Conservation (phyloP, 192 early-diverging fungal genomes). For the Rhizophagus clarus region DNA sequence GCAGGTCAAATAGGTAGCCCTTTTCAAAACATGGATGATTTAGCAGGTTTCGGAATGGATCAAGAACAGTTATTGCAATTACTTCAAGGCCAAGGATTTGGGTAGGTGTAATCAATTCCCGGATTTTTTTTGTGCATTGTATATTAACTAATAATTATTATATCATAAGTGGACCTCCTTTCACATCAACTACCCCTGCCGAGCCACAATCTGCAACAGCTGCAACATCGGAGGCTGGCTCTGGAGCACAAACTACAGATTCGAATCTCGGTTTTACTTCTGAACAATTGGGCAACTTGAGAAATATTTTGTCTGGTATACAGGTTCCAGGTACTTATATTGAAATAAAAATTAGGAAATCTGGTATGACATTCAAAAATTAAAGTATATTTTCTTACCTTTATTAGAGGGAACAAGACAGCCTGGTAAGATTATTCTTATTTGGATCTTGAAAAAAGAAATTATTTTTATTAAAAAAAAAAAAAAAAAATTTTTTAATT, state of each 20-base stretch:
- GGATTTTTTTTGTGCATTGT: background rate
- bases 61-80: slow-evolving; percentile 30
- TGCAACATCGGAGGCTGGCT: slow-evolving; percentile 12
- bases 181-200: slow-evolving; percentile 27
- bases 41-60: slow-evolving; percentile 23
- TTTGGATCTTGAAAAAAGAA: background rate
- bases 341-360: background rate
- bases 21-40: slow-evolving; percentile 28
- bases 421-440: background rate
- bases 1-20: slow-evolving; percentile 1
- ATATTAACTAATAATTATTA: background rate
- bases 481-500: background rate
- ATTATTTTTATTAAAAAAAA: background rate
- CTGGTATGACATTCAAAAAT: background rate
- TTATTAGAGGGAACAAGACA: slow-evolving; percentile 12
- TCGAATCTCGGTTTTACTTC: slow-evolving; percentile 32
- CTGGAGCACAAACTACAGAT: slow-evolving; percentile 21
- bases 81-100: slow-evolving; percentile 26
- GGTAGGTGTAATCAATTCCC: background rate
- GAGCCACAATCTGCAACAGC: slow-evolving; percentile 28
- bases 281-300: slow-evolving; percentile 47
- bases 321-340: slow-evolving; percentile 41
- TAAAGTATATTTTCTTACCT: background rate
- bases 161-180: background rate
- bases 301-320: slow-evolving; percentile 49